Evolutionary conservation across 129 eudicot genomes (phyloP).

Genomic region (Cynara cardunculus): DNA sequence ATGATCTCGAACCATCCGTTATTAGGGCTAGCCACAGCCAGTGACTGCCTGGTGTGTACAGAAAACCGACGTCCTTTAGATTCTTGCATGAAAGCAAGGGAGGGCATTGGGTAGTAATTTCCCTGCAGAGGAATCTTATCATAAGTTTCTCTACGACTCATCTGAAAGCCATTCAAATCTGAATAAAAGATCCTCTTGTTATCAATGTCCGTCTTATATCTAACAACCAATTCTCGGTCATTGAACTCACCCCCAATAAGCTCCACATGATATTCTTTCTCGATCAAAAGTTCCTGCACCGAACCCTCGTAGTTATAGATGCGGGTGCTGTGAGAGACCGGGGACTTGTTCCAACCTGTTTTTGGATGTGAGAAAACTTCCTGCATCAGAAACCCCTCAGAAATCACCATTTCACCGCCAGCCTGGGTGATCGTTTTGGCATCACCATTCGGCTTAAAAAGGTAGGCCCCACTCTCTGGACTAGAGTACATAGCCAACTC

Average conservation of each 20-base stretch:
- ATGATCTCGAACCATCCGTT: slow-evolving; percentile 89
- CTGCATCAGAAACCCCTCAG: slow-evolving; percentile 76
- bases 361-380: slow-evolving; percentile 81
- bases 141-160: slow-evolving; percentile 96
- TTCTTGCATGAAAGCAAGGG: slow-evolving; percentile 90
- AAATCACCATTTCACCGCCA: slow-evolving; percentile 49
- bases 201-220: slow-evolving; percentile 78
- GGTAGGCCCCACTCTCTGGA: slow-evolving; percentile 90
- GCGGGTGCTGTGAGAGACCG: slow-evolving; percentile 86
- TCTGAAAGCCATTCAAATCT: slow-evolving; percentile 92
- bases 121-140: slow-evolving; percentile 95
- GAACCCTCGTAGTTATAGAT: slow-evolving; percentile 57
- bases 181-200: slow-evolving; percentile 73
- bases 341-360: slow-evolving; percentile 65
- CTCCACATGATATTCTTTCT: slow-evolving; percentile 98
- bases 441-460: slow-evolving; percentile 81
- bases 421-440: slow-evolving; percentile 51
- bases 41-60: slow-evolving; percentile 79
- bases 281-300: slow-evolving; percentile 67
- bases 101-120: slow-evolving; percentile 97
- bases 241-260: slow-evolving; percentile 70
- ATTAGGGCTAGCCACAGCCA: slow-evolving; percentile 90
- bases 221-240: slow-evolving; percentile 75
- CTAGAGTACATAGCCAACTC: slow-evolving; percentile 90
- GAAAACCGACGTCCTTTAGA: slow-evolving; percentile 74